These are phyloP conservation scores for Aspergillus viridinutans DNA, from an alignment of 2,329 filamentous ascomycete genomes.

Conservation along the genomic window DNA sequence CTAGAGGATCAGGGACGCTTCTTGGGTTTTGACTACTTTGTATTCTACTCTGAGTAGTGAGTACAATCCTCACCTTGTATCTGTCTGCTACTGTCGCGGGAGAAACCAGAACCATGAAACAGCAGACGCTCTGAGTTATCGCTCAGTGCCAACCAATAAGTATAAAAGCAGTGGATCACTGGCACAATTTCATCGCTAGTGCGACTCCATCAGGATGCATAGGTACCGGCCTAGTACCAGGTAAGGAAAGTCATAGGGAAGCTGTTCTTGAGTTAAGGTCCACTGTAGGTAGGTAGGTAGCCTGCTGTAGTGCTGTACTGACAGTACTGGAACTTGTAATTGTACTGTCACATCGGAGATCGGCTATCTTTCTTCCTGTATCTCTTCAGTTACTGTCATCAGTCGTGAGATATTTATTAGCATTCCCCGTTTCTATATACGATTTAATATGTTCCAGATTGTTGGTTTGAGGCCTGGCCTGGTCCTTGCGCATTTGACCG, in stretches of 20 bases:
- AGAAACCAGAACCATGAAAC: constrained; percentile 19
- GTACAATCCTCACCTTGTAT: not conserved
- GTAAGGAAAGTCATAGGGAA: not conserved
- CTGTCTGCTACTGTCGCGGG: constrained; percentile 15
- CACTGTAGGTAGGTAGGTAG: not conserved
- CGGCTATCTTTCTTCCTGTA: constrained; percentile 1
- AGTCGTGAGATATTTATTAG: not conserved
- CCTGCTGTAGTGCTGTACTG: too few relatives aligned
- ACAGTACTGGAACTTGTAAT: not conserved
- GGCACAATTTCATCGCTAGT: not conserved
- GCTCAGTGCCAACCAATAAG: not conserved
- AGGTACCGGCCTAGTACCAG: too few relatives aligned
- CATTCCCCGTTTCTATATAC: not conserved
- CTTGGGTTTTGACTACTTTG: too few relatives aligned
- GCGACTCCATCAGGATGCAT: not conserved
- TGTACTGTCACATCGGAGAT: constrained; percentile 3
- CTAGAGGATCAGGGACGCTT: too few relatives aligned
- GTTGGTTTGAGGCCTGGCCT: not conserved
- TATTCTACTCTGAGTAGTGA: too few relatives aligned
- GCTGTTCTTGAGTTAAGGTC: constrained; percentile 5
- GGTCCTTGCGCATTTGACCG: too few relatives aligned
- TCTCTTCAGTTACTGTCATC: not conserved
- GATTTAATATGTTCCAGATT: not conserved
- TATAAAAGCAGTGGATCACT: not conserved
- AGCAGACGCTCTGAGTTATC: constrained; percentile 6